phyloP scores from a whole-genome alignment of 2,329 filamentous ascomycete species.

The Epichloe hybrida region DNA sequence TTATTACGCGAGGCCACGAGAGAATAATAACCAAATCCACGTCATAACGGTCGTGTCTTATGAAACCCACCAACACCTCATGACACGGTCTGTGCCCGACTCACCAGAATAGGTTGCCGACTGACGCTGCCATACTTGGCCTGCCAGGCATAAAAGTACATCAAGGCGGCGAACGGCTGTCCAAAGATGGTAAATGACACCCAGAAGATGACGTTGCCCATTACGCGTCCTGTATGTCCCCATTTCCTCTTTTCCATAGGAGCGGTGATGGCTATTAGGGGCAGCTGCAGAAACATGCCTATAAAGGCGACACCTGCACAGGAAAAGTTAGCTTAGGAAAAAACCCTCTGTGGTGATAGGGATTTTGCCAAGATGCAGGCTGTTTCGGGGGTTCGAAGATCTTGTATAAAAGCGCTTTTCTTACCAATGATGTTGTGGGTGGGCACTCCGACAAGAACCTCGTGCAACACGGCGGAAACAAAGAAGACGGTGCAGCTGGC shows the following conservation, averaged over 20 bases:
- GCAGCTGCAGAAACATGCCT: constrained; percentile 89
- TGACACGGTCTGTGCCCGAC: neutral
- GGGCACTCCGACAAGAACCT: constrained; percentile 82
- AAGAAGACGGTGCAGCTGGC: constrained; percentile 78
- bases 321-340: neutral
- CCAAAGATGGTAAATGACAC: constrained; percentile 90
- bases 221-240: constrained; percentile 54
- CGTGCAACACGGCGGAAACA: constrained; percentile 79
- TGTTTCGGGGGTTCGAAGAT: too few species aligned
- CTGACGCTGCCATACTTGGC: constrained; percentile 86
- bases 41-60: neutral
- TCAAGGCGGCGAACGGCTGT: constrained; percentile 78
- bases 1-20: neutral
- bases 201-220: constrained; percentile 95
- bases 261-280: constrained; percentile 69
- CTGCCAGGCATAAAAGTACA: constrained; percentile 98
- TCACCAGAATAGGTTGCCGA: constrained; percentile 18
- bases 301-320: constrained; percentile 72
- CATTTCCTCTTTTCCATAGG: constrained; percentile 68
- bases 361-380: too few species aligned
- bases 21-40: neutral
- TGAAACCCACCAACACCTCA: neutral
- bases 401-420: constrained; percentile 8
- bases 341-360: too few species aligned
- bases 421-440: constrained; percentile 85